These are phyloP conservation scores for Parmales sp. DNA, from an alignment of 108 stramenopile species.

Conservation along the genomic window DNA sequence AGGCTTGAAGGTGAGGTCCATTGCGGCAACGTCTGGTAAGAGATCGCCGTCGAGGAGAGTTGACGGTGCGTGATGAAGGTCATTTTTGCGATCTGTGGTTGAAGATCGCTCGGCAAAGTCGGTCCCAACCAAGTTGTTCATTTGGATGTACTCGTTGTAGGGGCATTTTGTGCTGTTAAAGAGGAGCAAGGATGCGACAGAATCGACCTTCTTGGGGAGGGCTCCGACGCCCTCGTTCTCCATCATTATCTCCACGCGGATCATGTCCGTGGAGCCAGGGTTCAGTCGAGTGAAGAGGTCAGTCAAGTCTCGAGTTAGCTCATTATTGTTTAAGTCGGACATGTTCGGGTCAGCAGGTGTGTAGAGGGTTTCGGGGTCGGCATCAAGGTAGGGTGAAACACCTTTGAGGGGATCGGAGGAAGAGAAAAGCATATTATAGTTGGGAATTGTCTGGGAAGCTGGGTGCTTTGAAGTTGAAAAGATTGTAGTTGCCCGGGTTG, in stretches of 20 bases:
- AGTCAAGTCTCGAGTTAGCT: background rate
- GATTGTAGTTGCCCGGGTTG: background rate
- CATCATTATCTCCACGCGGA: background rate
- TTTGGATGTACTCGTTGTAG: background rate
- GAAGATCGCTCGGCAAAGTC: background rate
- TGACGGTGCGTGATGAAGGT: background rate
- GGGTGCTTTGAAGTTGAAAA: slow-evolving; percentile 10
- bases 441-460: background rate
- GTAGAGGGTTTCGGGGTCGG: background rate
- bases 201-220: background rate
- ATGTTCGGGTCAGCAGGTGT: background rate
- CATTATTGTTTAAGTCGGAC: background rate
- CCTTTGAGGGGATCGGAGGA: background rate
- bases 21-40: slow-evolving; percentile 1
- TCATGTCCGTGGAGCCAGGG: background rate
- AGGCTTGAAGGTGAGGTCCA: slow-evolving; percentile 10
- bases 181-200: background rate
- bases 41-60: slow-evolving; percentile 2
- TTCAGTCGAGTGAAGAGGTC: background rate
- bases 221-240: background rate
- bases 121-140: background rate
- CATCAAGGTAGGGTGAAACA: background rate
- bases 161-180: background rate
- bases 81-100: background rate
- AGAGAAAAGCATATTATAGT: background rate